Percentiles rank a stretch among this genome's conserved stretches.
Evolutionary conservation across 768 basidiomycete genomes (phyloP).

Genomic region (Hortiboletus campestris): DNA sequence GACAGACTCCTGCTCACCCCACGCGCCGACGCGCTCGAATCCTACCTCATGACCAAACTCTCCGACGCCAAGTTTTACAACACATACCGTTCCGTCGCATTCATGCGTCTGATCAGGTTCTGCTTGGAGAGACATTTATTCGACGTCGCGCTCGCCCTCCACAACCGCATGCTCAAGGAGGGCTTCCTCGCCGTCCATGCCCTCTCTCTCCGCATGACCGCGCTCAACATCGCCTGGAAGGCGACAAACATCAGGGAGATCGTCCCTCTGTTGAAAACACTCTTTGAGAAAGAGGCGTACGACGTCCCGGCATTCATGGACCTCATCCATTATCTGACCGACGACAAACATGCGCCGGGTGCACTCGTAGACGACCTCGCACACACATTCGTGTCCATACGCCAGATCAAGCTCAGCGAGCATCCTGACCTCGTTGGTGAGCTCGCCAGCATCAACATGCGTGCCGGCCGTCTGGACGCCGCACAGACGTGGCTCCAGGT

Average conservation of each 20-base stretch:
- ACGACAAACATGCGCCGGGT: constrained; percentile 12
- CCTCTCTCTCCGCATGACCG: constrained; percentile 42
- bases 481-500: constrained; percentile 30
- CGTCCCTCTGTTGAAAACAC: background rate
- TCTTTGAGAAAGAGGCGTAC: constrained; percentile 17
- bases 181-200: constrained; percentile 37
- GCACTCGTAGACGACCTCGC: constrained; percentile 23
- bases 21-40: constrained; percentile 16
- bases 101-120: constrained; percentile 38
- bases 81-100: constrained; percentile 30
- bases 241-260: constrained; percentile 1
- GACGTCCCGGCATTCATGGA: constrained; percentile 27
- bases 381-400: constrained; percentile 18
- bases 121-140: constrained; percentile 41
- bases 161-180: constrained; percentile 41
- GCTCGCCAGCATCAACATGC: constrained; percentile 38
- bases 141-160: constrained; percentile 39
- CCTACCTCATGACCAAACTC: constrained; percentile 22
- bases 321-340: constrained; percentile 22
- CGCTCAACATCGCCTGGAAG: constrained; percentile 26
- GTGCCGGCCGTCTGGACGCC: constrained; percentile 31
- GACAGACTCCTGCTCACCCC: constrained; percentile 27
- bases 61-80: constrained; percentile 29
- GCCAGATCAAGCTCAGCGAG: constrained; percentile 21
- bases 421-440: constrained; percentile 35